Conservation (phyloP, 2,329 filamentous ascomycete species). For the Neonectria neomacrospora region DNA sequence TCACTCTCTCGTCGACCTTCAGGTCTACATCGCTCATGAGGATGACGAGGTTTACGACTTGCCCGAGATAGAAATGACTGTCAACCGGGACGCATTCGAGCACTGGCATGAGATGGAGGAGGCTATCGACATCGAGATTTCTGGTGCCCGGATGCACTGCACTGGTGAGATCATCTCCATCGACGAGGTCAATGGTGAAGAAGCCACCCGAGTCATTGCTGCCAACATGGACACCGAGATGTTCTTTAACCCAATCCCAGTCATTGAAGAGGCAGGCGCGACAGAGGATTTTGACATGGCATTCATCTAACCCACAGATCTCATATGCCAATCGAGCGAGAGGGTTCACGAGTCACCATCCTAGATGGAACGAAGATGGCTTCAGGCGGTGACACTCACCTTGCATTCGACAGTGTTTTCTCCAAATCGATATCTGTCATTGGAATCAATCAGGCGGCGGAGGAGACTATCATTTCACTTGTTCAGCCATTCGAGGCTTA, state of each 20-base stretch:
- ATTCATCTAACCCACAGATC: no score
- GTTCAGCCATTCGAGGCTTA: background rate
- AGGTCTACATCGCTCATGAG: slow-evolving; percentile 45
- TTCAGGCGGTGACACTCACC: background rate
- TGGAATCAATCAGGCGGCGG: background rate
- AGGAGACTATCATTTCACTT: background rate
- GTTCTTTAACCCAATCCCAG: background rate
- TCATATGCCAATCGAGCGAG: background rate
- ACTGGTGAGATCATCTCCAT: slow-evolving; percentile 29
- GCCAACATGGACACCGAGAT: slow-evolving; percentile 39
- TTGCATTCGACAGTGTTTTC: background rate
- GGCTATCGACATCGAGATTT: slow-evolving; percentile 45
- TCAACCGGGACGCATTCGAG: slow-evolving; percentile 45
- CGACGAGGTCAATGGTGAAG: slow-evolving; percentile 18
- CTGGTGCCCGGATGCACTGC: slow-evolving; percentile 35
- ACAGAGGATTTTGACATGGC: background rate
- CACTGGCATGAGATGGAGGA: slow-evolving; percentile 35
- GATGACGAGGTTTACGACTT: slow-evolving; percentile 42
- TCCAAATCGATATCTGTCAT: background rate
- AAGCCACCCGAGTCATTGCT: background rate
- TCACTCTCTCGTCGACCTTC: slow-evolving; percentile 41
- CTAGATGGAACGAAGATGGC: background rate
- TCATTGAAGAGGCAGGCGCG: background rate
- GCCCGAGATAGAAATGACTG: slow-evolving; percentile 45
- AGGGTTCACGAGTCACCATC: background rate